Percentiles rank a stretch among this genome's conserved stretches.
These are phyloP conservation scores for Saccharomycopsis schoenii DNA, from an alignment of 805 yeast species.

Conservation along the genomic window DNA sequence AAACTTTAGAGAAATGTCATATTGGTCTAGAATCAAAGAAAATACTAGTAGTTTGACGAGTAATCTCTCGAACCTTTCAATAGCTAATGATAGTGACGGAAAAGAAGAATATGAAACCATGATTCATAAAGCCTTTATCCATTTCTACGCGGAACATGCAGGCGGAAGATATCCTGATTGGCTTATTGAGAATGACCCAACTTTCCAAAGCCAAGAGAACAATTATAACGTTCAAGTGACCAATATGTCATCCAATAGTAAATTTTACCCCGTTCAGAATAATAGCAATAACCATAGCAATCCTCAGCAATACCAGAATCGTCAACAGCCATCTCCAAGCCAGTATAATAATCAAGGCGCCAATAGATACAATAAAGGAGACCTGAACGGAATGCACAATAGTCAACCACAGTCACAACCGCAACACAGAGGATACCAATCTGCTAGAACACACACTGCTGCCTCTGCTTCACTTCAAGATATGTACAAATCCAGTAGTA, in stretches of 20 bases:
- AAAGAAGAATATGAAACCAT: slow-evolving; percentile 14
- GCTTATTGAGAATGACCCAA: slow-evolving; percentile 17
- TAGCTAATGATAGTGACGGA: slow-evolving; percentile 17
- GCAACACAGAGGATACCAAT: slow-evolving; percentile 3
- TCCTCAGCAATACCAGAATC: slow-evolving; percentile 3
- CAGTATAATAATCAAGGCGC: background rate
- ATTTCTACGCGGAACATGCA: slow-evolving; percentile 9
- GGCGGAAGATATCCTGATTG: slow-evolving; percentile 14
- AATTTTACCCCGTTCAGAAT: slow-evolving; percentile 17
- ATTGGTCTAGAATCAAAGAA: slow-evolving; percentile 15
- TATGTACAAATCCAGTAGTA: slow-evolving; percentile 13
- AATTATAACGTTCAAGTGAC: slow-evolving; percentile 1
- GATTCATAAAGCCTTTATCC: slow-evolving; percentile 16
- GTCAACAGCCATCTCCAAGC: too few species aligned
- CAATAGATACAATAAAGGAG: slow-evolving; percentile 3
- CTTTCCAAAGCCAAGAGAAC: slow-evolving; percentile 2
- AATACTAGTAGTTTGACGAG: slow-evolving; percentile 10
- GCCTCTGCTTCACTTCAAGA: slow-evolving; percentile 17
- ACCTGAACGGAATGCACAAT: slow-evolving; percentile 4
- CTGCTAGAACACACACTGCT: slow-evolving; percentile 16
- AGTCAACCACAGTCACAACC: background rate
- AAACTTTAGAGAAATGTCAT: background rate
- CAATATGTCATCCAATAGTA: slow-evolving; percentile 1
- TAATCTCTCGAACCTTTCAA: slow-evolving; percentile 6
- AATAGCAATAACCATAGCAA: slow-evolving; percentile 3